These are phyloP conservation scores for Aspergillus sp. DNA, from an alignment of 2,329 filamentous ascomycete genomes.

Conservation along the genomic window DNA sequence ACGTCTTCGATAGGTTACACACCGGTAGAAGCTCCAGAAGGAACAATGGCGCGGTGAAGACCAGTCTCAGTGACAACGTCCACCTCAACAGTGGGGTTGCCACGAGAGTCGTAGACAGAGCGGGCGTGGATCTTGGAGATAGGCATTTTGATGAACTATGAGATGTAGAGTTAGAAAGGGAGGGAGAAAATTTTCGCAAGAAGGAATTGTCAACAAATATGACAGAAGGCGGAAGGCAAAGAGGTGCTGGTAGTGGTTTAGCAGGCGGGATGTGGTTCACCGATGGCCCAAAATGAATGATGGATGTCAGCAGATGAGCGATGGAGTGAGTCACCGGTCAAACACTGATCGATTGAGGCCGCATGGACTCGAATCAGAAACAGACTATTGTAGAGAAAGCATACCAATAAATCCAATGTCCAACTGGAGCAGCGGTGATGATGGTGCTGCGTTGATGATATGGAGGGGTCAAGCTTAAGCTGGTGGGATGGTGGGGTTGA, in stretches of 20 bases:
- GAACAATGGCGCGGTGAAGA: slow-evolving; percentile 95
- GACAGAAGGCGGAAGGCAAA: slow-evolving; percentile 14
- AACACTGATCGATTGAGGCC: slow-evolving; percentile 15
- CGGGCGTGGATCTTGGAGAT: slow-evolving; percentile 89
- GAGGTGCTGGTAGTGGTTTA: slow-evolving; percentile 29
- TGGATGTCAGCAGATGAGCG: slow-evolving; percentile 13
- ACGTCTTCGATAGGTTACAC: slow-evolving; percentile 38
- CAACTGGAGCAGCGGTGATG: not conserved
- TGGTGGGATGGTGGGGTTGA: slow-evolving; percentile 13
- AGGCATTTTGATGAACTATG: slow-evolving; percentile 65
- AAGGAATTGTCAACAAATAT: slow-evolving; percentile 20
- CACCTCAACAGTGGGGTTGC: slow-evolving; percentile 98
- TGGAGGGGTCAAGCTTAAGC: slow-evolving; percentile 9
- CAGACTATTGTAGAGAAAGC: not conserved
- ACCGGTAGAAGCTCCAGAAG: slow-evolving; percentile 94
- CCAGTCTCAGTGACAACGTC: slow-evolving; percentile 95
- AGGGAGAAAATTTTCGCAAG: slow-evolving; percentile 19
- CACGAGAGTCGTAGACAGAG: slow-evolving; percentile 97
- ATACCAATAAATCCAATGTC: slow-evolving; percentile 4
- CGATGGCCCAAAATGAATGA: slow-evolving; percentile 39
- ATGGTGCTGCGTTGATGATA: not conserved
- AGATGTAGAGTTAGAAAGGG: slow-evolving; percentile 24
- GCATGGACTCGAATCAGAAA: slow-evolving; percentile 1
- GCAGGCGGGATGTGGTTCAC: slow-evolving; percentile 37
- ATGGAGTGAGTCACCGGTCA: slow-evolving; percentile 21